Conservation (phyloP, 176 grass and related monocot genomes). For the Cenchrus americanus region DNA sequence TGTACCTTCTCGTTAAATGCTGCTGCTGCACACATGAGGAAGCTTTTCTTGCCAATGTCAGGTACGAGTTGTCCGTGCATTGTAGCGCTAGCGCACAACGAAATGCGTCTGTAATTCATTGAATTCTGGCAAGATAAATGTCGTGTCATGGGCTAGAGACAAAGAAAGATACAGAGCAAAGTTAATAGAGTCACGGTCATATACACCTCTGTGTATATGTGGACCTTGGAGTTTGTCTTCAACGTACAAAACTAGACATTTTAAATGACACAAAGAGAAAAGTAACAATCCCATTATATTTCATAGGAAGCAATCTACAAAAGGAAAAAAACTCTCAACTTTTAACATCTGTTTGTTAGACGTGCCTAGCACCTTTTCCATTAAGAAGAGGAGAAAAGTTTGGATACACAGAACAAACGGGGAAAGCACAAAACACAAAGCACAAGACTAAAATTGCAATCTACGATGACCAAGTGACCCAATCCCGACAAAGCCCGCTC, state of each 20-base stretch:
- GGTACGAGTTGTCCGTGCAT: conserved; percentile 30
- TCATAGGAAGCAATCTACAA: no score
- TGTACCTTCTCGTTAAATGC: conserved; percentile 54
- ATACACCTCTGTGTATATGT: neutral
- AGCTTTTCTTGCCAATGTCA: conserved; percentile 39
- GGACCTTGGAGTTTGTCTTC: neutral
- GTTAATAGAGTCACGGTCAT: conserved; percentile 2
- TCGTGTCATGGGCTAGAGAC: neutral
- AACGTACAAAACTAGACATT: neutral
- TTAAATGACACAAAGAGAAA: neutral
- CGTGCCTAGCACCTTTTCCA: no score
- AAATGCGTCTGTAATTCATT: conserved; percentile 37
- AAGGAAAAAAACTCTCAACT: no score
- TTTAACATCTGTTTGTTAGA: no score
- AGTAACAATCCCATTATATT: no score
- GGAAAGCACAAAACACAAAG: no score
- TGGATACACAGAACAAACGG: no score
- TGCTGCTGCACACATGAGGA: conserved; percentile 51
- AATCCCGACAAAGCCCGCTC: no score
- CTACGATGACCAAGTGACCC: no score
- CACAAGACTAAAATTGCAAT: no score
- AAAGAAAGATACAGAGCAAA: neutral
- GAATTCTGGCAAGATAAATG: conserved; percentile 16
- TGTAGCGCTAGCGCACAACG: conserved; percentile 10
- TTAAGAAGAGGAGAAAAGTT: no score